Base-by-base conservation (phyloP, 352 stramenopile genomes). In the Phytophthora litchii region DNA sequence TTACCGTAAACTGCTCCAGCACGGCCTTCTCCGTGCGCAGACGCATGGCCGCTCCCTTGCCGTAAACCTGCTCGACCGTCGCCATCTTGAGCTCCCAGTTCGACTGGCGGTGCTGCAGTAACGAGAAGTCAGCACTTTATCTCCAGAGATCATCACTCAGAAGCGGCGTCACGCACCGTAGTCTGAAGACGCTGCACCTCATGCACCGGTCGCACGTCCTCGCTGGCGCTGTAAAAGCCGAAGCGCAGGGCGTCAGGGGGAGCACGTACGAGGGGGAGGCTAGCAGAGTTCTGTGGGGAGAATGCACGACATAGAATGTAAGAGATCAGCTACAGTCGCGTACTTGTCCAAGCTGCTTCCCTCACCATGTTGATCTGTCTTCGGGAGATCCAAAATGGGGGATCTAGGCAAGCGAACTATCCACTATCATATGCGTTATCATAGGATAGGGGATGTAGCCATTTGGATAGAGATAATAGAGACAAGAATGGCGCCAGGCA, bases 1-100 rank as follows among this genome's bases (percentile, higher is more conserved):
- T 56, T 54, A 91, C 84, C 41, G 55, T 78, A 66, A 91, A 92
- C 72, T 95, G 83, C 64, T 95, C 82, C 54, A 95, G 74, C 49
- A 95, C 72, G n/a, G 79, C 59, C 68, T 95, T 95, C 44, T 95
- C 86, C n/a, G 86, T 93, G 60, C 86, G 86, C 58, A 95, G 64
- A 72, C 86, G 86, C 86, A 95, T 95, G 54, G 86, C 80, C 17
- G 86, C 86, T n/a, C 77, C 86, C 70, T 93, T 95, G 62, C 86
- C 86, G 69, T 95, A 95, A 36, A 95, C 76, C 67, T 95, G 86
- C 73, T 95, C 86, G 7, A 95, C 86, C 50, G 83, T 92, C 48
- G 81, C 73, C 86, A 95, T 95, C 74, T 95, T 95, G 44, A 90
- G 67, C 68, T 95, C 84, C 80, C 83, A 95, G 66, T 91, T 85